These are phyloP conservation scores for Parietaria judaica DNA, from an alignment of 306 rosid species.

Conservation along the genomic window DNA sequence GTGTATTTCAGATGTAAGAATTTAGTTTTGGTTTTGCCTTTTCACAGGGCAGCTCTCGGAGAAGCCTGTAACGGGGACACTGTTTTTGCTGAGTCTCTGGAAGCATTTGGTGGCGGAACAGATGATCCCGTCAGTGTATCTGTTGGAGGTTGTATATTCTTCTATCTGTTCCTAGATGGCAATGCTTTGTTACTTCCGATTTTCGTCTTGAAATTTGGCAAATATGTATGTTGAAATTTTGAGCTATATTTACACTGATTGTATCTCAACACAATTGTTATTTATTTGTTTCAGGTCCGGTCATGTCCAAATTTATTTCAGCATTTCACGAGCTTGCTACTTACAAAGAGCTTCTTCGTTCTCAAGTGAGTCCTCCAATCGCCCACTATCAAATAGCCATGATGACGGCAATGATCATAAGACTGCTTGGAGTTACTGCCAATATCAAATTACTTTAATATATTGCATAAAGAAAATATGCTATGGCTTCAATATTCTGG, in stretches of 20 bases:
- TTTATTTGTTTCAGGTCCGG: constrained; percentile 69
- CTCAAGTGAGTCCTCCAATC: constrained; percentile 60
- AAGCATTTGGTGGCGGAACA: constrained; percentile 77
- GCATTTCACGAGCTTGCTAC: constrained; percentile 80
- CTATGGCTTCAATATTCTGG: no score
- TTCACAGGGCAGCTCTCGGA: constrained; percentile 60
- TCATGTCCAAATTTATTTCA: constrained; percentile 64
- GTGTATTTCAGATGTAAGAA: constrained; percentile 3
- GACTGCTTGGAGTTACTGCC: no score
- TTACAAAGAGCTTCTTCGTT: constrained; percentile 89
- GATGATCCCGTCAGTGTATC: constrained; percentile 95
- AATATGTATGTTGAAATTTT: no score
- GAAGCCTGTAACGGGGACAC: constrained; percentile 76
- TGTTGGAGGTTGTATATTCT: constrained; percentile 69
- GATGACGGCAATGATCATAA: no score
- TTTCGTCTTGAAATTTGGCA: not conserved
- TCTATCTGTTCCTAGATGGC: constrained; percentile 4
- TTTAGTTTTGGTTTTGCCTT: constrained; percentile 23
- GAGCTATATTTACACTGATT: no score
- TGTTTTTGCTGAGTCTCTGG: constrained; percentile 75
- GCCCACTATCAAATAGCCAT: not conserved
- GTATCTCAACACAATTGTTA: not conserved
- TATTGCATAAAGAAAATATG: not conserved
- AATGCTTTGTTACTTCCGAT: constrained; percentile 14
- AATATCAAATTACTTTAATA: no score